A percentile compares a stretch with the other conserved stretches of the same genome.
Conservation (phyloP, 225 moss, liverwort and hornwort genomes). For the Polytrichum formosum region DNA sequence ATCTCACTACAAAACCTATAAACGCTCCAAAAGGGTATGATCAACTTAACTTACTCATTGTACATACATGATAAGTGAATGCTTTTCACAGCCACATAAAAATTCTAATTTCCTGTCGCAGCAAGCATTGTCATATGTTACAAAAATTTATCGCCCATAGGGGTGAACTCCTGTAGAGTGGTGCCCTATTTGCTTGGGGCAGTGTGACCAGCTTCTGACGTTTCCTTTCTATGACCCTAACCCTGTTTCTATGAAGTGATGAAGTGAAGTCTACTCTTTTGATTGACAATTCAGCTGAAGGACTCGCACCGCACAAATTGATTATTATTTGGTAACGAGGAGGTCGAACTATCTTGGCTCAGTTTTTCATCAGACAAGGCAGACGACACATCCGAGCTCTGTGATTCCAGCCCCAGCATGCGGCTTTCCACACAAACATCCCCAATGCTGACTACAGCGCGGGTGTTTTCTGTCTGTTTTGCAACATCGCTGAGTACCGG, state of each 20-base stretch:
- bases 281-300: neutral
- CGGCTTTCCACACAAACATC: constrained; percentile 1
- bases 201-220: neutral
- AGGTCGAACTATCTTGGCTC: neutral
- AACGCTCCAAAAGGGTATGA: too few species aligned
- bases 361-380: neutral
- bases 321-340: neutral
- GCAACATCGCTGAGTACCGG: neutral
- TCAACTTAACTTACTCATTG: too few species aligned
- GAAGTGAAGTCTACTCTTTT: neutral
- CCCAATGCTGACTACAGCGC: constrained; percentile 5
- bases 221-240: too few species aligned
- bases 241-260: neutral
- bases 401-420: neutral
- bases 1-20: too few species aligned
- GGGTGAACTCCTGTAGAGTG: neutral
- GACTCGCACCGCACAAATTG: neutral
- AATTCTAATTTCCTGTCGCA: neutral
- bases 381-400: neutral
- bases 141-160: neutral
- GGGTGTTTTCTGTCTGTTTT: neutral
- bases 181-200: neutral
- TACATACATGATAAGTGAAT: too few species aligned
- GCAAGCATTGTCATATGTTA: neutral
- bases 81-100: neutral